Base-by-base conservation (phyloP, 148 eudicot genomes). In the Spergularia marina region DNA sequence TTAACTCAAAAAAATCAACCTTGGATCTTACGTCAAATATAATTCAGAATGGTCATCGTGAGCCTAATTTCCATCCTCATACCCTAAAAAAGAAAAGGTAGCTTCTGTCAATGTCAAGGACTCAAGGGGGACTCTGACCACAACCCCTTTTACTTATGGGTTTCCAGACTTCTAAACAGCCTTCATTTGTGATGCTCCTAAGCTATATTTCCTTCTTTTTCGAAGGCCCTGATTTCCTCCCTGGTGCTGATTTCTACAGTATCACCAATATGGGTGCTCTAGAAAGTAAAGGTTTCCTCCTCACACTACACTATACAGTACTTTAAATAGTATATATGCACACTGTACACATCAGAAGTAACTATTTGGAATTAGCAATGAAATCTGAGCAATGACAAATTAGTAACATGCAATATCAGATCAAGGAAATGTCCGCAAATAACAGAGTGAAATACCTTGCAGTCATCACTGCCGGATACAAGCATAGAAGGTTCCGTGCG, bases 391-490 rank as follows among this genome's bases (percentile, higher is more conserved):
- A 47, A 34, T 15, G 13, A 17, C 53, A 49, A 44, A 21, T 20
- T 7, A 17, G 5, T 21, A 12, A 57, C 18, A 64, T 66, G 62
- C 57, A 52, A 54, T 14, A 60, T 14, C 39, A 63, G 10, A 71
- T 12, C 30, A 56, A 65, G 41, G 7, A 58, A 58, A 54, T 20
- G 34, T 36, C 66, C 4, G 2, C 15, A 10, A 20, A 64, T 39
- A 51, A 49, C 18, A 75, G 57, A 65, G 69, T 60, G 60, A 36
- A 20, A 68, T 85, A 86, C 94, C 91, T 86, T 90, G 72, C 94
- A 85, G 74, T 90, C 94, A 74, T 90, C 94, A 82, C 91, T 88
- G 70, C 94, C 94, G 58, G 91, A 90, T 39, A 90, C 90, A 79
- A 90, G 94, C 94, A 86, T 88, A 12, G 91, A 83, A 75, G 91